A percentile compares a stretch with the other conserved stretches of the same genome.
phyloP scores from a whole-genome alignment of 129 eudicot genomes.

The Silybum marianum region DNA sequence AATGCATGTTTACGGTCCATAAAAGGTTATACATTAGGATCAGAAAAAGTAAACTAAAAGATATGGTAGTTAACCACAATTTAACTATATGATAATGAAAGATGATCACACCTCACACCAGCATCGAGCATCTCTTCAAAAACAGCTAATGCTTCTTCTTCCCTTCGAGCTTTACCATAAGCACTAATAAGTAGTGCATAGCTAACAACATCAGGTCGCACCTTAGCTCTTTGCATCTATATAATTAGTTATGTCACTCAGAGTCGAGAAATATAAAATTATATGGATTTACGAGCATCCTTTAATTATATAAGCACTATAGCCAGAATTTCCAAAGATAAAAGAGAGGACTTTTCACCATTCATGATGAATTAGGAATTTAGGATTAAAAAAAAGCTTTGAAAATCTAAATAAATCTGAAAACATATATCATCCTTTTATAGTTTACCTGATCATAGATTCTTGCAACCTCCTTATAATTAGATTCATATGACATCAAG shows the following conservation, averaged over 20 bases:
- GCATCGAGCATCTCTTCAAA: conserved; percentile 99
- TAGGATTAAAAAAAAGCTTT: neutral
- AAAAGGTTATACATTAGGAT: conserved; percentile 10
- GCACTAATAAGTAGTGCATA: conserved; percentile 87
- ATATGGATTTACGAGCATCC: neutral
- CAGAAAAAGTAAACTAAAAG: neutral
- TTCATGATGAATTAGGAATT: neutral
- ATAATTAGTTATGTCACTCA: neutral
- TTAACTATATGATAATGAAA: neutral
- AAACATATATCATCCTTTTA: neutral
- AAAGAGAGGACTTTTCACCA: neutral
- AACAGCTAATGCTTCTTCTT: conserved; percentile 96
- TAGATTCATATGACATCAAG: conserved; percentile 82
- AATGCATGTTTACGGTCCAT: neutral
- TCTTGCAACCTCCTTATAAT: conserved; percentile 84
- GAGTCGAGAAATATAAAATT: neutral
- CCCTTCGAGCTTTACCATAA: conserved; percentile 96
- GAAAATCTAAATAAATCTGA: neutral
- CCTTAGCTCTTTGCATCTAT: conserved; percentile 91
- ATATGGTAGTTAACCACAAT: conserved; percentile 2
- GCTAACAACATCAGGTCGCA: conserved; percentile 94
- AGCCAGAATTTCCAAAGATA: neutral
- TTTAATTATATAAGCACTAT: neutral
- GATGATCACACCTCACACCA: conserved; percentile 77
- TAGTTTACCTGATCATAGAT: conserved; percentile 77